phyloP scores from a whole-genome alignment of 306 rosid genomes.

The Hippophae tibetana region DNA sequence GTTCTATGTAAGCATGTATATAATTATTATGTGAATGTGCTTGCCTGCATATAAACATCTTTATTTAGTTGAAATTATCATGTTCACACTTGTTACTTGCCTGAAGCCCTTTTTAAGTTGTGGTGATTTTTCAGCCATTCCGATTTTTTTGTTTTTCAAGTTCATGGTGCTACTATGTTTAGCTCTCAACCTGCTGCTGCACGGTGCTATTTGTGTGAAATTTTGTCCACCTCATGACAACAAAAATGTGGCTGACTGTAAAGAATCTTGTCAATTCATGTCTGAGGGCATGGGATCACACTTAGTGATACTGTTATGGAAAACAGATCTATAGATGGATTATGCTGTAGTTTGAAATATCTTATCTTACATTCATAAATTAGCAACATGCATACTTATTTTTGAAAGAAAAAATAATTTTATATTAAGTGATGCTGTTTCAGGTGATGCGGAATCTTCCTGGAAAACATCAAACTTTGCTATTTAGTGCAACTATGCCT shows the following conservation, averaged over 20 bases:
- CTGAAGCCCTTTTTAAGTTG: too few species aligned
- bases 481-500: conserved; percentile 92
- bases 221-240: not conserved
- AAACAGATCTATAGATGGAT: not conserved
- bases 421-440: conserved; percentile 15
- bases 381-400: not conserved
- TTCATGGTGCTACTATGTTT: too few species aligned
- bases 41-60: too few species aligned
- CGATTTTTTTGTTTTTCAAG: too few species aligned
- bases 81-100: too few species aligned
- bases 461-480: conserved; percentile 68
- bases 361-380: not conserved
- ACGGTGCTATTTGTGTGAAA: too few species aligned
- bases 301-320: not conserved
- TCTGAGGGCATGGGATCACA: not conserved
- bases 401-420: not conserved
- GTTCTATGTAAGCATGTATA: not conserved
- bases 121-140: too few species aligned
- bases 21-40: too few species aligned
- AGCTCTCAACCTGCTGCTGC: too few species aligned
- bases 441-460: conserved; percentile 79
- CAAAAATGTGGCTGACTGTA: not conserved
- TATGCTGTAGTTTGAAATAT: not conserved
- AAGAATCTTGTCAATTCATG: not conserved
- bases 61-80: too few species aligned